phyloP scores from a whole-genome alignment of 75 land plant species.

The Ceratopteris richardii region DNA sequence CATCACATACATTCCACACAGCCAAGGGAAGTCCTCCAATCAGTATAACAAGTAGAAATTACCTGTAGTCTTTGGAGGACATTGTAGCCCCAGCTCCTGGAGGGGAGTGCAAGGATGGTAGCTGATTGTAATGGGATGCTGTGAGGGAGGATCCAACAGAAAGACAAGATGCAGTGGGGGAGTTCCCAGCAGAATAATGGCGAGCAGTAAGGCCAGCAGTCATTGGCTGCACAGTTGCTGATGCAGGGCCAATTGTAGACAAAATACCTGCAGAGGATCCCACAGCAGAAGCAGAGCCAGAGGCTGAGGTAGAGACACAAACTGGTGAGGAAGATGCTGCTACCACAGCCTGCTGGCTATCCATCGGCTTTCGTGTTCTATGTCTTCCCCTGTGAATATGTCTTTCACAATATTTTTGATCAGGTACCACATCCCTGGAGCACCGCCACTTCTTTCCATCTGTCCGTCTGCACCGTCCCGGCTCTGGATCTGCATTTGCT shows the following conservation, averaged over 20 bases:
- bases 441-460: slow-evolving; percentile 98
- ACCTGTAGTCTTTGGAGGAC: slow-evolving; percentile 31
- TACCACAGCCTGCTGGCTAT: slow-evolving; percentile 3
- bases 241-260: background rate
- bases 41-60: too few species aligned
- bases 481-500: slow-evolving; percentile 57
- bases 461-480: slow-evolving; percentile 77
- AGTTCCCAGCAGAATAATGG: background rate
- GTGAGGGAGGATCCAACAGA: slow-evolving; percentile 22
- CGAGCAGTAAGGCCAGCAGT: background rate
- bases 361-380: slow-evolving; percentile 77
- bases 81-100: slow-evolving; percentile 9
- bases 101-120: slow-evolving; percentile 7
- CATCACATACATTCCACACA: too few species aligned
- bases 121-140: slow-evolving; percentile 10
- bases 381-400: slow-evolving; percentile 96
- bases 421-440: slow-evolving; percentile 74
- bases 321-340: slow-evolving; percentile 1
- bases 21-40: too few species aligned
- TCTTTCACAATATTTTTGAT: slow-evolving; percentile 87
- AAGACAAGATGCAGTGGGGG: slow-evolving; percentile 15
- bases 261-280: background rate
- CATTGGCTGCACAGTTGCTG: slow-evolving; percentile 3
- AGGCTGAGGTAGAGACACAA: too few species aligned
- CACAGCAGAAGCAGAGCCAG: background rate